Conservation (phyloP, 768 basidiomycete genomes). For the Pleurotus giganteus region DNA sequence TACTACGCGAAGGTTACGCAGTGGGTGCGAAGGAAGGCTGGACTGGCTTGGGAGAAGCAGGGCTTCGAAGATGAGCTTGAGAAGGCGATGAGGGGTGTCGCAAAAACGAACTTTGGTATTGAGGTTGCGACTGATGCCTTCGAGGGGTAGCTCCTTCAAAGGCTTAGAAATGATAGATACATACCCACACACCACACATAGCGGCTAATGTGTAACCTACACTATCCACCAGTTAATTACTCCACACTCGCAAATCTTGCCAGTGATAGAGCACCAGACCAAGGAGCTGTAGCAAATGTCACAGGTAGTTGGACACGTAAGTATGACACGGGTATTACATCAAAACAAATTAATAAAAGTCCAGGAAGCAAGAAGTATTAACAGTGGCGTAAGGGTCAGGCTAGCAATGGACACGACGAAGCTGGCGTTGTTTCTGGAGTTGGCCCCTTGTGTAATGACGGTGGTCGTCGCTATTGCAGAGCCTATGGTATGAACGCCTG, state of each 20-base stretch:
- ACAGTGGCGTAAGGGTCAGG: background rate
- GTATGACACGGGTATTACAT: no score
- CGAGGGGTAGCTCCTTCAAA: slow-evolving; percentile 34
- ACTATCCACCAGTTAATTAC: no score
- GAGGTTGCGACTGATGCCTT: slow-evolving; percentile 64
- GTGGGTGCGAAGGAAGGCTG: slow-evolving; percentile 42
- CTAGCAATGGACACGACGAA: background rate
- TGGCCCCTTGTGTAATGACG: background rate
- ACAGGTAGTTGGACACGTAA: no score
- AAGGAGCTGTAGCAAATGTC: no score
- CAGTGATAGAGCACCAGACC: no score
- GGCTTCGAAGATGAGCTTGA: slow-evolving; percentile 86
- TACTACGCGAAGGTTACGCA: slow-evolving; percentile 55
- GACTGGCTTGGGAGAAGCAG: slow-evolving; percentile 31
- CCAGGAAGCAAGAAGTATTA: background rate
- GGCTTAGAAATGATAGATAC: no score
- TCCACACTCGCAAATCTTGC: no score
- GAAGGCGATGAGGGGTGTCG: slow-evolving; percentile 67
- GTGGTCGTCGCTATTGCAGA: background rate
- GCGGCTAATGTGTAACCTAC: no score
- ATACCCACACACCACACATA: no score
- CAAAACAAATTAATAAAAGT: background rate
- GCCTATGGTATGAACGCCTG: background rate
- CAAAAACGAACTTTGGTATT: slow-evolving; percentile 77
- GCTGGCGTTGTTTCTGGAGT: background rate